phyloP scores from a whole-genome alignment of 352 stramenopile species.

The Phytophthora uliginosa region DNA sequence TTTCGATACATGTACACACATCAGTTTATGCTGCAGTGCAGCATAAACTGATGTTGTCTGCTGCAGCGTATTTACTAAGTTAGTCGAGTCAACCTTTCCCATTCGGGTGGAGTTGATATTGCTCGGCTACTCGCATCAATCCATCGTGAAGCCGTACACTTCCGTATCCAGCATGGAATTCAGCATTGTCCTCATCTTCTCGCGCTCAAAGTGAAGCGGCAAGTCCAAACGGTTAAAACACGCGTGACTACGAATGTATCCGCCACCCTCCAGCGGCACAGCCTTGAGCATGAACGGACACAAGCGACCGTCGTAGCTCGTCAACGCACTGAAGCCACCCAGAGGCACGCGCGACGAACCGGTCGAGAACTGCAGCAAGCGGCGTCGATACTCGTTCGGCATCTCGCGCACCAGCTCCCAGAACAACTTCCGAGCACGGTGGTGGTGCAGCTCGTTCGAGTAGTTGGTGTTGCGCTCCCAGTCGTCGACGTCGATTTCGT shows the following conservation, averaged over 20 bases:
- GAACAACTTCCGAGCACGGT: slow-evolving; percentile 42
- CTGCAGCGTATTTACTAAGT: too few relatives aligned
- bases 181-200: slow-evolving; percentile 71
- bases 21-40: not conserved
- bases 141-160: slow-evolving; percentile 69
- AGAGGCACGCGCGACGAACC: slow-evolving; percentile 64
- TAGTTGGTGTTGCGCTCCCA: slow-evolving; percentile 89
- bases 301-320: slow-evolving; percentile 60
- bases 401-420: slow-evolving; percentile 82
- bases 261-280: slow-evolving; percentile 37
- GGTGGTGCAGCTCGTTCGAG: slow-evolving; percentile 36
- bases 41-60: too few relatives aligned
- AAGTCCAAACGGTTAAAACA: slow-evolving; percentile 94
- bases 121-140: slow-evolving; percentile 24
- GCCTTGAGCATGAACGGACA: slow-evolving; percentile 64
- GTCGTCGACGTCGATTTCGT: slow-evolving; percentile 94
- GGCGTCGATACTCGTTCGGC: slow-evolving; percentile 51
- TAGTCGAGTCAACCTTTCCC: too few relatives aligned
- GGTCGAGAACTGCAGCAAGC: slow-evolving; percentile 68
- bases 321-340: slow-evolving; percentile 57
- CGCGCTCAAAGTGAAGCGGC: slow-evolving; percentile 91
- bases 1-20: too few relatives aligned
- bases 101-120: too few relatives aligned
- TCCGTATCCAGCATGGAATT: slow-evolving; percentile 59
- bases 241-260: slow-evolving; percentile 63